phyloP scores from a whole-genome alignment of 306 rosid species.

The Acacia confusa region DNA sequence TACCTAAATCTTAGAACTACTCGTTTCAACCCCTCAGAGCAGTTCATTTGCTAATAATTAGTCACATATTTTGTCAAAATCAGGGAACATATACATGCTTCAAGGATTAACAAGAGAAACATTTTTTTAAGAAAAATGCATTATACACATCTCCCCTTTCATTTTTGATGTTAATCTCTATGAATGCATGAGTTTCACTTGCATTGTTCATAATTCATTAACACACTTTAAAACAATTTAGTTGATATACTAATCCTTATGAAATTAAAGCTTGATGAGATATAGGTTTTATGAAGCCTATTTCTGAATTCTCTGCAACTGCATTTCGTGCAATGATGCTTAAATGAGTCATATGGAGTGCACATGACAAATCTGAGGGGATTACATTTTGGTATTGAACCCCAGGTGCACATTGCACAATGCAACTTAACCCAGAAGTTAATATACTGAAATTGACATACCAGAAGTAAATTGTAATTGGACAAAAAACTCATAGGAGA shows the following conservation, averaged over 20 bases:
- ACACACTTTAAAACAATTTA: not conserved
- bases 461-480: not conserved
- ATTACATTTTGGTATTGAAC: not conserved
- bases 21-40: not conserved
- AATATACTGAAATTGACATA: constrained; percentile 22
- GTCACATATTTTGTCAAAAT: not conserved
- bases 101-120: not conserved
- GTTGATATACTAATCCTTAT: not conserved
- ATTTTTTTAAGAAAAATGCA: not conserved
- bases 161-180: not conserved
- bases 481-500: not conserved
- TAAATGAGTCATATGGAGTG: constrained; percentile 3
- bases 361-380: not conserved
- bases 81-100: not conserved
- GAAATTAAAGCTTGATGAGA: not conserved
- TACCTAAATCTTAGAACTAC: not conserved
- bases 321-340: not conserved
- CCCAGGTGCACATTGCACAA: constrained; percentile 9
- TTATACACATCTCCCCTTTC: not conserved
- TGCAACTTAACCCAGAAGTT: constrained; percentile 19
- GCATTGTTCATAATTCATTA: not conserved
- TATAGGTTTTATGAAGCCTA: not conserved
- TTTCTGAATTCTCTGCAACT: not conserved
- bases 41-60: not conserved
- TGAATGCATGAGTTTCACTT: not conserved